A percentile compares a stretch with the other conserved stretches of the same genome.
These are phyloP conservation scores for Phytophthora capsici DNA, from an alignment of 352 stramenopile species.

Conservation along the genomic window DNA sequence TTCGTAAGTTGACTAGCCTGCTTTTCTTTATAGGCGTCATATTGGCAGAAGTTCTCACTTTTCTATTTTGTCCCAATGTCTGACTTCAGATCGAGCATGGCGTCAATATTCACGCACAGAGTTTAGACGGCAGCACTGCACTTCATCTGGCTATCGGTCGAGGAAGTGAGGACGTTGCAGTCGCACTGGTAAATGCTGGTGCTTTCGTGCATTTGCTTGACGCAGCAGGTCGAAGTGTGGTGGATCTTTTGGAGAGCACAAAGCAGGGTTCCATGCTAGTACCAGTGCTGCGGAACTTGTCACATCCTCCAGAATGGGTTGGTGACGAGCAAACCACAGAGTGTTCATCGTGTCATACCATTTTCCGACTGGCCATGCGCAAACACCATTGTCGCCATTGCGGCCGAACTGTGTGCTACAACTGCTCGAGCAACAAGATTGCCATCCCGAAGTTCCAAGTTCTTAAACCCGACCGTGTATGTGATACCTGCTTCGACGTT, in stretches of 20 bases:
- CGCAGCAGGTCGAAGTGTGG: conserved; percentile 79
- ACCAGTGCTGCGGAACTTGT: conserved; percentile 81
- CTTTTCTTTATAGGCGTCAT: conserved; percentile 2
- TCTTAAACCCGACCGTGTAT: conserved; percentile 75
- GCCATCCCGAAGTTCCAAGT: conserved; percentile 86
- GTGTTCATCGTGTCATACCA: conserved; percentile 75
- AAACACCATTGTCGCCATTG: conserved; percentile 88
- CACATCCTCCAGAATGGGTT: conserved; percentile 62
- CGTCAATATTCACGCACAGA: conserved; percentile 79
- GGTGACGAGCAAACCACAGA: conserved; percentile 74
- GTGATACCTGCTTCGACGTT: conserved; percentile 85
- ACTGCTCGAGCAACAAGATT: conserved; percentile 87
- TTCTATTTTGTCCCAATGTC: neutral
- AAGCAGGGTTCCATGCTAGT: conserved; percentile 85
- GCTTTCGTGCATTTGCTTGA: conserved; percentile 84
- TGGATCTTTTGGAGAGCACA: conserved; percentile 84
- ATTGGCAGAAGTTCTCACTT: conserved; percentile 1
- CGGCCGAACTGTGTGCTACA: conserved; percentile 86
- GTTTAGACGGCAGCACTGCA: conserved; percentile 84
- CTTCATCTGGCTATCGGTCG: conserved; percentile 80
- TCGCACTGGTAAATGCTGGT: conserved; percentile 75
- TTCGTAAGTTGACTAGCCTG: conserved; percentile 70
- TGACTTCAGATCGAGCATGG: conserved; percentile 77
- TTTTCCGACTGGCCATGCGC: conserved; percentile 83
- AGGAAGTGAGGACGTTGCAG: conserved; percentile 73